Evolutionary conservation across 148 eudicot genomes (phyloP), one percentile per base, ranked within the genome.

Genomic region (Fagopyrum tataricum): DNA sequence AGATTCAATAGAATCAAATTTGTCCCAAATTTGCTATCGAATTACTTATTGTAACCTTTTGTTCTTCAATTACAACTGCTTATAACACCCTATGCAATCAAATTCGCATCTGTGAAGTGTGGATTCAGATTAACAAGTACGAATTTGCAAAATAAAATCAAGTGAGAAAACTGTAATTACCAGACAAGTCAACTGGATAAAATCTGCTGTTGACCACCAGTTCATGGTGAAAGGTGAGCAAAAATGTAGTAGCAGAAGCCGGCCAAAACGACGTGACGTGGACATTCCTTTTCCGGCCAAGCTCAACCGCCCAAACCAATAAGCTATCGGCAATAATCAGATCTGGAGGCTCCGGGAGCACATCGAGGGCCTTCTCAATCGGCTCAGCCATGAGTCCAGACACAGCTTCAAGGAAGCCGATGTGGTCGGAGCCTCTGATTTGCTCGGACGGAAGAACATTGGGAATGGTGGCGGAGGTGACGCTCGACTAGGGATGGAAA

Each of bases 221-320:
- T 4, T 78, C 80, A 67, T 44, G 71, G 72, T 83, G 81, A 61
- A 70, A 51, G 13, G 76, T 49, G 24, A 81, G 58, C 14, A 77
- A 76, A 61, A 76, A 78, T 7, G 78, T 67, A 7, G 77, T 13
- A 0, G 74, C 86, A 48, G 79, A 70, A 71, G 76, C 61, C 18
- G 80, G 69, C 79, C 79, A 78, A 44, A 83, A 49, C 10, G 77
- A 78, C 47, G 80, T 83, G 74, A 83, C 81, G 11, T 81, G 81
- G 71, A 78, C 71, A 52, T 47, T 70, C 70, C 84, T 76, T 42
- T 62, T 67, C 4, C 23, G 62, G 7, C 86, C 84, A 55, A 84
- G 74, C 12, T 74, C 75, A 4, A 76, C 78, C 24, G 74, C 82
- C 84, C 86, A 84, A 4, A 64, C 40, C 48, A 78, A 20, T 41